Evolutionary conservation across 306 rosid species (phyloP).

Genomic region (Lathyrus sativus): DNA sequence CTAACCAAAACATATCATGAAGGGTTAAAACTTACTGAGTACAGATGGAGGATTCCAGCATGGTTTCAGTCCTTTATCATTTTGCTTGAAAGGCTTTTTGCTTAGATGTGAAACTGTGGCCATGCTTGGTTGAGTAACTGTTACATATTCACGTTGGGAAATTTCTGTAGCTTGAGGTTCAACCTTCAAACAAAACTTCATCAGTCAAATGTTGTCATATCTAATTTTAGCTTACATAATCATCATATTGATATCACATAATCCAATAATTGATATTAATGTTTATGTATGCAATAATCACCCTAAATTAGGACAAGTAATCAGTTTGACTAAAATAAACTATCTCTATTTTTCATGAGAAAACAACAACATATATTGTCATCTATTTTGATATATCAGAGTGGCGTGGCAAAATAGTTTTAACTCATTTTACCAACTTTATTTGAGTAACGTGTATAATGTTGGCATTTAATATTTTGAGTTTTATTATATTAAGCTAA

Average conservation of each 20-base stretch:
- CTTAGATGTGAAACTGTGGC: slow-evolving; percentile 40
- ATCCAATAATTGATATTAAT: not conserved
- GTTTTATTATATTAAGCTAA: too few species aligned
- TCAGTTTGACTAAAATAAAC: not conserved
- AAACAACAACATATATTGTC: not conserved
- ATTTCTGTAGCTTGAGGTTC: slow-evolving; percentile 6
- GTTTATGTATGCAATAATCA: not conserved
- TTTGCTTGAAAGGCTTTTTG: slow-evolving; percentile 26
- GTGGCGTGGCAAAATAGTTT: not conserved
- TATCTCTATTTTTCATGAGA: not conserved
- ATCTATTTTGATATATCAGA: not conserved
- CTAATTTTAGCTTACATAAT: not conserved
- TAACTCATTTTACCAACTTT: not conserved
- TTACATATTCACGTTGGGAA: slow-evolving; percentile 11
- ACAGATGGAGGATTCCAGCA: slow-evolving; percentile 34
- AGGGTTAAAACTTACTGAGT: slow-evolving; percentile 30
- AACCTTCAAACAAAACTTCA: slow-evolving; percentile 29
- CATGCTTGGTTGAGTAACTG: slow-evolving; percentile 26
- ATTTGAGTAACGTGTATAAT: not conserved
- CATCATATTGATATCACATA: not conserved
- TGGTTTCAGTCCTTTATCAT: slow-evolving; percentile 34
- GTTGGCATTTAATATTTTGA: not conserved
- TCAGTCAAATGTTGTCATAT: not conserved
- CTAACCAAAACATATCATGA: not conserved
- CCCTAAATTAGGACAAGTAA: not conserved